Conservation (phyloP, 2,329 filamentous ascomycete species). For the Botryosphaeria dothidea region DNA sequence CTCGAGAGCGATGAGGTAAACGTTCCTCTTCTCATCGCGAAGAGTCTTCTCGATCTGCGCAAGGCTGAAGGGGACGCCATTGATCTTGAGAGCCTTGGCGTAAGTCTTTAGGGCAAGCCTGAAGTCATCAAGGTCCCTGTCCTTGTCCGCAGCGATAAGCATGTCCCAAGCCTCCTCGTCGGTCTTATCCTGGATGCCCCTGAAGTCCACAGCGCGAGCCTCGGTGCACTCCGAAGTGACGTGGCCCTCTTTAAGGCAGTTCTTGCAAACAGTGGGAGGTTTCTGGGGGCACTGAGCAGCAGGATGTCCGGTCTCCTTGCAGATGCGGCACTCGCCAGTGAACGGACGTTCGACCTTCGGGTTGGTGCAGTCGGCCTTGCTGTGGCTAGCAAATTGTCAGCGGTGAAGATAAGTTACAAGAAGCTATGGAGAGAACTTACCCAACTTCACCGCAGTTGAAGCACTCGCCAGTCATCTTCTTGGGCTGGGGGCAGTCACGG, state of each 20-base stretch:
- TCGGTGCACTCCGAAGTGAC: conserved; percentile 51
- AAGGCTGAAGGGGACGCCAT: conserved; percentile 39
- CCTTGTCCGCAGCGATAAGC: conserved; percentile 51
- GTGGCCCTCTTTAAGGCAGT: conserved; percentile 52
- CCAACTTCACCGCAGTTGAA: conserved; percentile 62
- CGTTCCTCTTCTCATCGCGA: conserved; percentile 47
- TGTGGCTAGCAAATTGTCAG: conserved; percentile 49
- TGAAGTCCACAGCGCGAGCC: conserved; percentile 35
- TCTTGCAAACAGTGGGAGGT: conserved; percentile 54
- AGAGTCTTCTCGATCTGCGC: conserved; percentile 53
- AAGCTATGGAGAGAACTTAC: conserved; percentile 30
- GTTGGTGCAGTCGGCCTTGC: conserved; percentile 63
- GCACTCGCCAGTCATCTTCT: conserved; percentile 51
- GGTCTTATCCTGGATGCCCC: conserved; percentile 47
- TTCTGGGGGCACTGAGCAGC: conserved; percentile 64
- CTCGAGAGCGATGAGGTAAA: conserved; percentile 56
- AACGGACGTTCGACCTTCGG: conserved; percentile 53
- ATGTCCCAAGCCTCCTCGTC: conserved; percentile 53
- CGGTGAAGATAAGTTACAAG: conserved; percentile 20
- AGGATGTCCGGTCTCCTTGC: conserved; percentile 55
- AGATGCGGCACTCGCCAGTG: conserved; percentile 62
- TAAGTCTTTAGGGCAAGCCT: conserved; percentile 53
- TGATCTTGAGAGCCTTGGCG: conserved; percentile 39
- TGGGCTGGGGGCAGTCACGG: conserved; percentile 48
- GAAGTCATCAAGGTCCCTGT: conserved; percentile 54